Percentiles rank a stretch among this genome's conserved stretches.
Evolutionary conservation across 2,329 filamentous ascomycete genomes (phyloP).

Genomic region (Hypoxylon sp.): DNA sequence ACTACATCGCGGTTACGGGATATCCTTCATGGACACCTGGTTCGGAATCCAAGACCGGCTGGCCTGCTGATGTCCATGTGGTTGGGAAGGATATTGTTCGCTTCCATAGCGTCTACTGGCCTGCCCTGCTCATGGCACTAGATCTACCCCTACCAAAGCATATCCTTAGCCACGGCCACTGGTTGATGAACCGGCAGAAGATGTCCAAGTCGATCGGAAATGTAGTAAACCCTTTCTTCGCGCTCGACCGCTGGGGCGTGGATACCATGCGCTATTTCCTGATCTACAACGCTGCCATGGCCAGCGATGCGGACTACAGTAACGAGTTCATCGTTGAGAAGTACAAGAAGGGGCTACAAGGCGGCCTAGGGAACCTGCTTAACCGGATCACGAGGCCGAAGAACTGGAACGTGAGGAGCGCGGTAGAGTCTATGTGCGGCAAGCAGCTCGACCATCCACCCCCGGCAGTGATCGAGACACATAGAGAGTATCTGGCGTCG

Average conservation of each 20-base stretch:
- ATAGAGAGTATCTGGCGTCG: slow-evolving; percentile 58
- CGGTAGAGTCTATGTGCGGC: slow-evolving; percentile 61
- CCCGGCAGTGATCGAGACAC: slow-evolving; percentile 53
- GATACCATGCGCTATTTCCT: slow-evolving; percentile 94
- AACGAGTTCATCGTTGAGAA: slow-evolving; percentile 81
- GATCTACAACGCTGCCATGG: slow-evolving; percentile 82
- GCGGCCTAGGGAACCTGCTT: slow-evolving; percentile 84
- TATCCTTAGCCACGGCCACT: slow-evolving; percentile 92
- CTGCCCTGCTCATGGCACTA: slow-evolving; percentile 91
- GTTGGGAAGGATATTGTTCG: slow-evolving; percentile 97
- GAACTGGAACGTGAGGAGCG: slow-evolving; percentile 76
- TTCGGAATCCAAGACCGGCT: slow-evolving; percentile 73
- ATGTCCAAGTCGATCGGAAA: slow-evolving; percentile 98
- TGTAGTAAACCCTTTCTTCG: slow-evolving; percentile 94
- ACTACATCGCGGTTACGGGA: slow-evolving; percentile 90
- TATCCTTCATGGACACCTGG: slow-evolving; percentile 82
- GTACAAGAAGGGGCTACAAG: slow-evolving; percentile 85
- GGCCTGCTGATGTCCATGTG: slow-evolving; percentile 93
- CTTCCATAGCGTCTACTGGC: slow-evolving; percentile 99
- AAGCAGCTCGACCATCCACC: slow-evolving; percentile 26
- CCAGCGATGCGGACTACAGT: slow-evolving; percentile 85
- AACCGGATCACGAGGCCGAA: slow-evolving; percentile 78
- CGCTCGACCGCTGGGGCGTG: slow-evolving; percentile 87
- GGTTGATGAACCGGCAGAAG: slow-evolving; percentile 91
- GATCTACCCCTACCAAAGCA: slow-evolving; percentile 82